These are phyloP conservation scores for Metschnikowia henanensis DNA, from an alignment of 805 yeast species.

Conservation along the genomic window DNA sequence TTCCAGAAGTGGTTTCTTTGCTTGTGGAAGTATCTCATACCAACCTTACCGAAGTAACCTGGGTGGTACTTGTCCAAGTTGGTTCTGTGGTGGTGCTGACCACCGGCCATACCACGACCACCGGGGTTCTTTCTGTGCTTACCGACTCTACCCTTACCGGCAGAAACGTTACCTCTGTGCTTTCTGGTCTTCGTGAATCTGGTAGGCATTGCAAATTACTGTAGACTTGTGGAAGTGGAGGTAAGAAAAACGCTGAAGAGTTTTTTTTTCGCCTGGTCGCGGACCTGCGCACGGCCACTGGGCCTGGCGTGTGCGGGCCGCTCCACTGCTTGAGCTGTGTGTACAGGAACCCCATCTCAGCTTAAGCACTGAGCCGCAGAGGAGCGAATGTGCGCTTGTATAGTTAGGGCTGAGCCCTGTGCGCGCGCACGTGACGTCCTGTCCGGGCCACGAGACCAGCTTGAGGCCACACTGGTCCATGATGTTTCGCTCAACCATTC, in stretches of 20 bases:
- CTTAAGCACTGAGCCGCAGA: neutral
- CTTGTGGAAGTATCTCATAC: constrained; percentile 99
- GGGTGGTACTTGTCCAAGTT: constrained; percentile 99
- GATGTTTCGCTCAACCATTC: neutral
- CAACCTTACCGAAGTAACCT: constrained; percentile 99
- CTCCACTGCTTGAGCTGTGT: neutral
- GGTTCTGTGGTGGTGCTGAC: constrained; percentile 99
- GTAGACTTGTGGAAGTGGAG: constrained; percentile 14
- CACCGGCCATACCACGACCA: constrained; percentile 99
- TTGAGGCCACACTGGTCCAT: neutral
- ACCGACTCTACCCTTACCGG: constrained; percentile 99
- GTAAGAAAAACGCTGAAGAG: constrained; percentile 11
- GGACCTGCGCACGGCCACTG: constrained; percentile 8
- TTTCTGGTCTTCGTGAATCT: constrained; percentile 99
- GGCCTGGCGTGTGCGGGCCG: constrained; percentile 10
- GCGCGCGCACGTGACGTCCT: constrained; percentile 13
- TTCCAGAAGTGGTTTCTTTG: constrained; percentile 94
- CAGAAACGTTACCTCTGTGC: constrained; percentile 99
- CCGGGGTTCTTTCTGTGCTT: constrained; percentile 99
- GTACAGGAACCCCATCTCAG: constrained; percentile 5
- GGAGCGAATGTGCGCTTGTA: neutral
- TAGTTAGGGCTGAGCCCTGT: constrained; percentile 16
- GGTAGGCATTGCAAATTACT: constrained; percentile 76
- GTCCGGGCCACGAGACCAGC: neutral
- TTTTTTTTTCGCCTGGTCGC: constrained; percentile 16